Evolutionary conservation across 2,329 filamentous ascomycete species (phyloP), one percentile per base, ranked within the genome.

Genomic region (Claviceps quebecensis): DNA sequence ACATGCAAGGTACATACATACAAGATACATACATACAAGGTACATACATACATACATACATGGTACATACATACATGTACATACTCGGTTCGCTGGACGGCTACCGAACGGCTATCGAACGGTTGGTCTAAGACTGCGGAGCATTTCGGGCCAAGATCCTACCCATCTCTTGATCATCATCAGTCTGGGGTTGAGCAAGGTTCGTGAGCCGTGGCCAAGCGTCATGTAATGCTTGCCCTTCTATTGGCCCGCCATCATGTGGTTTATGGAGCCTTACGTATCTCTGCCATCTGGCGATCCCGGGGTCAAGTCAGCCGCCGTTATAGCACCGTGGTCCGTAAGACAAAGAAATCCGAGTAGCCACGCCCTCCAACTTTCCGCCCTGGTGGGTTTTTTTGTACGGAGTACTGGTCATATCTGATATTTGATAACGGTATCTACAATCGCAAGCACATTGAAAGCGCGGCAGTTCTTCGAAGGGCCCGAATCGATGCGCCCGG

Each of bases 221-320:
- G 37, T 47, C 52, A 52, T 45, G 52, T 56, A 57, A 56, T 54
- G 37, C 23, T 22, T 36, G 17, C 8, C 19, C 44, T 16, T 49
- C 26, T 44, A 57, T 56, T 57, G 56, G 54, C 40, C 37, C 36
- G 47, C 43, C 45, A 45, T 48, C 53, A 52, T 48, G 45, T 52
- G 46, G 49, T 46, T 46, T 46, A 49, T 23, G 51, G 34, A 44
- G 47, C 41, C 39, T 37, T 49, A 34, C 39, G 43, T 49, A 46
- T 49, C 36, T 40, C 22, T 46, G 49, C 22, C 36, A 39, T 40
- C 22, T 46, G 49, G 34, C 36, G 44, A 48, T 44, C 17, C 22
- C 19, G 41, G 41, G 6, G 11, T 22, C 44, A 22, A 29, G 47
- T 34, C 51, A 52, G 50, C 50, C 50, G 49, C 50, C 23, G 23